phyloP scores from a whole-genome alignment of 106 monocot species.

The Hemerocallis citrina region DNA sequence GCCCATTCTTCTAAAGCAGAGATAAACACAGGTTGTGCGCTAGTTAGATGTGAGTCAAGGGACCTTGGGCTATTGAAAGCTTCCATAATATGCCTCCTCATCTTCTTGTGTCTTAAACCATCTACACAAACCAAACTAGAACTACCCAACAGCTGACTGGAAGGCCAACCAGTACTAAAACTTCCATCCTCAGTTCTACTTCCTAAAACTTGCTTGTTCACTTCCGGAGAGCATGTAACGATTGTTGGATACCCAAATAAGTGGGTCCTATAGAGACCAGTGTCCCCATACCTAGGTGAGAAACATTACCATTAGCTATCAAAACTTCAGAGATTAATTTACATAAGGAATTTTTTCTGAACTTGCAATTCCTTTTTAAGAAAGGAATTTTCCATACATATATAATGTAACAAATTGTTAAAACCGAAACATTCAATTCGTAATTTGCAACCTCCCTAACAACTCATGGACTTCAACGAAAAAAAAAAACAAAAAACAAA shows the following conservation, averaged over 20 bases:
- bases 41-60: slow-evolving; percentile 17
- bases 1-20: slow-evolving; percentile 25
- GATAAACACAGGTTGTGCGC: slow-evolving; percentile 19
- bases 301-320: background rate
- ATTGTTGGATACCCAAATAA: slow-evolving; percentile 26
- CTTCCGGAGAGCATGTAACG: slow-evolving; percentile 28
- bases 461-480: too few relatives aligned
- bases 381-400: background rate
- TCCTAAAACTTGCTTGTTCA: slow-evolving; percentile 25
- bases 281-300: slow-evolving; percentile 24
- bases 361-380: background rate
- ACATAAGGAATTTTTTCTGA: background rate
- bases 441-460: too few relatives aligned
- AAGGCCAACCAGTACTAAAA: slow-evolving; percentile 27
- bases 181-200: slow-evolving; percentile 16
- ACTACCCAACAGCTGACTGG: slow-evolving; percentile 18
- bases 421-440: too few relatives aligned
- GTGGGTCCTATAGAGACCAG: slow-evolving; percentile 24
- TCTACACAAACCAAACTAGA: slow-evolving; percentile 5
- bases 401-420: background rate
- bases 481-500: background rate
- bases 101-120: slow-evolving; percentile 21
- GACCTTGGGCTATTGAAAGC: slow-evolving; percentile 23
- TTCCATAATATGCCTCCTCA: slow-evolving; percentile 18
- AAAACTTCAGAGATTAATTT: background rate